These are phyloP conservation scores for Chernovozyma sophiae-reginae DNA, from an alignment of 1,139 yeast genomes.

Conservation along the genomic window DNA sequence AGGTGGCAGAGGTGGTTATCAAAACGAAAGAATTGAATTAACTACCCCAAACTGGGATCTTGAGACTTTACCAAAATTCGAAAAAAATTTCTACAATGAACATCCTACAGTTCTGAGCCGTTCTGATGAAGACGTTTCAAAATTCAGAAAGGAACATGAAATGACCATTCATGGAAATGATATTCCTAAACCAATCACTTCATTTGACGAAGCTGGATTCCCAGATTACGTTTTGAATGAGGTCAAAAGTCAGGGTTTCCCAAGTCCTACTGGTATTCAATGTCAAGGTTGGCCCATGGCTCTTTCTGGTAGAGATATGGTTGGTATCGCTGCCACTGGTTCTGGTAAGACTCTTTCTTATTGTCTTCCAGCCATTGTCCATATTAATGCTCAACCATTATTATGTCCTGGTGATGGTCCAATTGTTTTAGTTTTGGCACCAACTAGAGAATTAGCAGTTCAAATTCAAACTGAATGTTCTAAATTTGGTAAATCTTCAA, in stretches of 20 bases:
- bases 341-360: constrained; percentile 97
- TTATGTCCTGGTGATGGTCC: constrained; percentile 96
- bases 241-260: constrained; percentile 90
- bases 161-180: constrained; percentile 83
- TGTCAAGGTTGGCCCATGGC: constrained; percentile 99
- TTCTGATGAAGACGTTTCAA: constrained; percentile 63
- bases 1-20: constrained; percentile 27
- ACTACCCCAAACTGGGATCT: constrained; percentile 77
- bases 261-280: constrained; percentile 91
- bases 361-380: constrained; percentile 95
- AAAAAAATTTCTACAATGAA: constrained; percentile 91
- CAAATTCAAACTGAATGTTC: constrained; percentile 96
- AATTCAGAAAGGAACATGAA: constrained; percentile 76
- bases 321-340: constrained; percentile 98
- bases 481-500: constrained; percentile 86
- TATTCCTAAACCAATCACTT: constrained; percentile 91
- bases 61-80: constrained; percentile 78
- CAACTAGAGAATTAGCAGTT: constrained; percentile 98
- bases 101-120: constrained; percentile 74
- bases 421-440: constrained; percentile 90
- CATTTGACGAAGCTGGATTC: constrained; percentile 95
- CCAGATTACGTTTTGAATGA: constrained; percentile 89
- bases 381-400: constrained; percentile 96
- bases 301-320: constrained; percentile 95
- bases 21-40: constrained; percentile 51